A percentile compares a stretch with the other conserved stretches of the same genome.
phyloP scores from a whole-genome alignment of 257 asterid genomes.

The Solanum dulcamara region DNA sequence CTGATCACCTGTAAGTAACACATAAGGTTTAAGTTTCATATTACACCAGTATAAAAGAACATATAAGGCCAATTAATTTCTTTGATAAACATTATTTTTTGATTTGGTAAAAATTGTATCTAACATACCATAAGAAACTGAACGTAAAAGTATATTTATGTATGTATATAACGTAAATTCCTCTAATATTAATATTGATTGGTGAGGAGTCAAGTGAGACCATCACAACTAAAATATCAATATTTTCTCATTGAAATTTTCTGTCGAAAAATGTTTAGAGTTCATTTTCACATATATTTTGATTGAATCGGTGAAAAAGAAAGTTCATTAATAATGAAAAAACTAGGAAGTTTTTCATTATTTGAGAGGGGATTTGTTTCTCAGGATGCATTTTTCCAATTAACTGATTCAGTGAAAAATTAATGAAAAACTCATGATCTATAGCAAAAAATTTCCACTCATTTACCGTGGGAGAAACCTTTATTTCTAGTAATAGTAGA shows the following conservation, averaged over 20 bases:
- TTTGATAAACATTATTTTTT: neutral
- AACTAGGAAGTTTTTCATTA: too few species aligned
- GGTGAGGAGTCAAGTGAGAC: neutral
- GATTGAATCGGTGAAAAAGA: too few species aligned
- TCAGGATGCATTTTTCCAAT: too few species aligned
- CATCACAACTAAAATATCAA: neutral
- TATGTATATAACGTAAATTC: neutral
- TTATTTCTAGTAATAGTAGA: neutral
- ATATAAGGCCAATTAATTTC: neutral
- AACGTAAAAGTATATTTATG: neutral
- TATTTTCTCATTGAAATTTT: too few species aligned
- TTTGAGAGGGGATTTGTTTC: too few species aligned
- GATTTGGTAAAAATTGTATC: neutral
- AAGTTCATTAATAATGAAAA: too few species aligned
- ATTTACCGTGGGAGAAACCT: neutral
- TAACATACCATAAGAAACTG: neutral
- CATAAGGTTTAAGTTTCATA: neutral
- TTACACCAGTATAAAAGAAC: too few species aligned
- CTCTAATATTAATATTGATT: neutral
- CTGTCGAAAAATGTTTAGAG: neutral
- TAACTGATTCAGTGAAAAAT: too few species aligned
- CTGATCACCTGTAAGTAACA: constrained; percentile 1
- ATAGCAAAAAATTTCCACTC: too few species aligned
- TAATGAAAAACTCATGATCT: too few species aligned
- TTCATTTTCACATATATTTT: too few species aligned